Evolutionary conservation across 1,139 yeast genomes (phyloP).

Genomic region (Geotrichum histeridarum): DNA sequence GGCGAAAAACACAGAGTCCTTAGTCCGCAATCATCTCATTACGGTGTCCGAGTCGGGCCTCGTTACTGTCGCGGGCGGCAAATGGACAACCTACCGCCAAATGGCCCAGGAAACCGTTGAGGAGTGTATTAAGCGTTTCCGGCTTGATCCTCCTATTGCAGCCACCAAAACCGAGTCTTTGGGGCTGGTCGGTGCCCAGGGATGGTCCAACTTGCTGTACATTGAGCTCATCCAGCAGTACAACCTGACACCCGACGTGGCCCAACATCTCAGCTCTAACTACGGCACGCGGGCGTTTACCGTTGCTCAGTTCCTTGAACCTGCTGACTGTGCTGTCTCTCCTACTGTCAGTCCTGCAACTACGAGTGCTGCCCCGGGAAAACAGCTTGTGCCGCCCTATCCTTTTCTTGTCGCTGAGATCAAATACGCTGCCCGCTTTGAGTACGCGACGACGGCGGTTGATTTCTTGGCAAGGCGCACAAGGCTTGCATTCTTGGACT

Average conservation of each 20-base stretch:
- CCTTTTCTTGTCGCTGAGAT: constrained; percentile 93
- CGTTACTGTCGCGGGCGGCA: constrained; percentile 91
- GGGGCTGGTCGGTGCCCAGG: constrained; percentile 67
- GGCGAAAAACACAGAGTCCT: constrained; percentile 59
- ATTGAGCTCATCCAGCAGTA: constrained; percentile 80
- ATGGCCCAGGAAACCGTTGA: constrained; percentile 95
- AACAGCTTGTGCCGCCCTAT: constrained; percentile 51
- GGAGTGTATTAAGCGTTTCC: constrained; percentile 54
- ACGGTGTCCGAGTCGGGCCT: constrained; percentile 68
- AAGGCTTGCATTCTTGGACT: constrained; percentile 86
- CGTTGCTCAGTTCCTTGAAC: constrained; percentile 54
- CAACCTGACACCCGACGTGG: constrained; percentile 66
- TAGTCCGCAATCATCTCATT: constrained; percentile 85
- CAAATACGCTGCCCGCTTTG: constrained; percentile 73
- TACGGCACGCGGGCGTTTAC: constrained; percentile 79
- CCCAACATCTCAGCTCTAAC: constrained; percentile 76
- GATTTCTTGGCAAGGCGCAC: constrained; percentile 93
- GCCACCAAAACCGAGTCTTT: constrained; percentile 57
- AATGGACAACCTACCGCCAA: constrained; percentile 97
- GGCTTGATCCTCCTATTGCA: constrained; percentile 41
- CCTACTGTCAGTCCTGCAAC: constrained; percentile 37
- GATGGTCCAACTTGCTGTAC: constrained; percentile 61
- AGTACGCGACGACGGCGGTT: constrained; percentile 79
- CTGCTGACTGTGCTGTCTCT: constrained; percentile 18
- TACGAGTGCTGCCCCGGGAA: constrained; percentile 31